Evolutionary conservation across 2,329 filamentous ascomycete species (phyloP).

Genomic region (Cladosporium sp.): DNA sequence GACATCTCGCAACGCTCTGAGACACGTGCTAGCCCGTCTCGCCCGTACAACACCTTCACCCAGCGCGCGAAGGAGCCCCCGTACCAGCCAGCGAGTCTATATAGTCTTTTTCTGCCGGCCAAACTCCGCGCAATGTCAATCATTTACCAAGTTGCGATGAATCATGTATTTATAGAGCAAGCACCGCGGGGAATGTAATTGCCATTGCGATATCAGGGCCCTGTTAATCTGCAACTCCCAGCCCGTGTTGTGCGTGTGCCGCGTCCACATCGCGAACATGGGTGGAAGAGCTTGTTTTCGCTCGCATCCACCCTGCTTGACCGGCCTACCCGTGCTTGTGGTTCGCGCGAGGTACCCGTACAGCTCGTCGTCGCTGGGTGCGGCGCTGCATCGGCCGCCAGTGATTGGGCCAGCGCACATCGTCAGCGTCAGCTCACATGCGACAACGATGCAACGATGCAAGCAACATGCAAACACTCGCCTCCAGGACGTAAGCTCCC

Average conservation of each 20-base stretch:
- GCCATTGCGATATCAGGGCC: neutral
- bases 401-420: slow-evolving; percentile 17
- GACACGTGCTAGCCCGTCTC: slow-evolving; percentile 18
- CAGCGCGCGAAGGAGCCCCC: slow-evolving; percentile 13
- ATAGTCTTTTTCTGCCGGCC: neutral
- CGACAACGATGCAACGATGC: slow-evolving; percentile 4
- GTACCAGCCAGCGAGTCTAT: neutral
- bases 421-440: slow-evolving; percentile 18
- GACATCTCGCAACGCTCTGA: slow-evolving; percentile 14
- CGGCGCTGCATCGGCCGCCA: neutral
- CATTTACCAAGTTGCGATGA: neutral
- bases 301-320: slow-evolving; percentile 3
- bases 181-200: neutral
- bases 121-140: slow-evolving; percentile 3
- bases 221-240: slow-evolving; percentile 9
- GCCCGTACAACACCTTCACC: neutral
- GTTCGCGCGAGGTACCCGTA: slow-evolving; percentile 5
- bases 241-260: neutral
- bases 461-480: slow-evolving; percentile 12
- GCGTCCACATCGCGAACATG: neutral
- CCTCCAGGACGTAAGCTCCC: slow-evolving; percentile 5
- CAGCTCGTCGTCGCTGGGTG: neutral
- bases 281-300: slow-evolving; percentile 8
- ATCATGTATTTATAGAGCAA: neutral
- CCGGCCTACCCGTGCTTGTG: slow-evolving; percentile 4